These are phyloP conservation scores for Skeletonema tropicum DNA, from an alignment of 108 stramenopile species.

Conservation along the genomic window DNA sequence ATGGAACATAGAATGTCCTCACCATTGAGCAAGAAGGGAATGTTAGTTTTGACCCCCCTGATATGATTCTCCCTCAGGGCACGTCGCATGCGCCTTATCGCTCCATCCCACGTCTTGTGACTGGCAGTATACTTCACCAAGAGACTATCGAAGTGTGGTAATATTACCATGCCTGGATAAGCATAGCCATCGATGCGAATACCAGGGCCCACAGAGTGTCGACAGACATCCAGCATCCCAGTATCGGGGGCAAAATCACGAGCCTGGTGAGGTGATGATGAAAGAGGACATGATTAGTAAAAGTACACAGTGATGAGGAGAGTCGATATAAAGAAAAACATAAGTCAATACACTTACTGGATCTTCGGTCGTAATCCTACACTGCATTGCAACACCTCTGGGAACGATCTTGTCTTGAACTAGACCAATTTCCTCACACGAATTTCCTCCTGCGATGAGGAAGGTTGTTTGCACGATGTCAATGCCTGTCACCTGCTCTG, in stretches of 20 bases:
- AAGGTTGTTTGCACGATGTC: constrained; percentile 76
- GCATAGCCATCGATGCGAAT: constrained; percentile 67
- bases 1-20: not conserved
- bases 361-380: constrained; percentile 68
- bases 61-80: constrained; percentile 72
- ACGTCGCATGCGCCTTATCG: constrained; percentile 60
- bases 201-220: constrained; percentile 65
- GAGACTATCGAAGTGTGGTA: constrained; percentile 79
- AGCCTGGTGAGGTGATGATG: not conserved
- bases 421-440: constrained; percentile 62
- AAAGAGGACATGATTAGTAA: not conserved
- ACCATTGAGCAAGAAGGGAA: constrained; percentile 60
- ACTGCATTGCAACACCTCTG: constrained; percentile 77
- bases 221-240: constrained; percentile 66
- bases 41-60: constrained; percentile 55
- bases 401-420: constrained; percentile 68
- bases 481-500: constrained; percentile 79
- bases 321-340: not conserved
- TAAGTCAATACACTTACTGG: constrained; percentile 8
- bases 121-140: constrained; percentile 76
- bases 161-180: constrained; percentile 57
- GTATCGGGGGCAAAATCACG: constrained; percentile 73
- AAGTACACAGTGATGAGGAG: not conserved
- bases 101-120: constrained; percentile 49
- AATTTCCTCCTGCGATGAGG: constrained; percentile 64